Conservation (phyloP, 2,329 filamentous ascomycete species). For the Polychaeton citri region DNA sequence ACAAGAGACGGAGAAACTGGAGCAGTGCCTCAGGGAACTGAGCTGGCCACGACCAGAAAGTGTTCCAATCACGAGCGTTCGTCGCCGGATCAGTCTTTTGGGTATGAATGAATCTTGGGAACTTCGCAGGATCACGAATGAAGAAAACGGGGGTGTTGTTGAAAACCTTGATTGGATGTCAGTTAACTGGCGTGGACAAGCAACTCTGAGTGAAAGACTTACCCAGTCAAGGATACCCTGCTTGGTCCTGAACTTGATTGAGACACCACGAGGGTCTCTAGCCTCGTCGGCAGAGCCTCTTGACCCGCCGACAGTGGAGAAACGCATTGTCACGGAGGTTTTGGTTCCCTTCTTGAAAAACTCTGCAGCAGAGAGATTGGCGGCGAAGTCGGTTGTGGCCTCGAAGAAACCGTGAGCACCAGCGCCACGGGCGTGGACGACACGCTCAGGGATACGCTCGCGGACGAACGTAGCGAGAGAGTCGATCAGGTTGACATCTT, state of each 20-base stretch:
- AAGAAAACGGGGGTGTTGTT: conserved; percentile 21
- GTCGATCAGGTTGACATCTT: conserved; percentile 54
- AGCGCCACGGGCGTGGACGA: conserved; percentile 52
- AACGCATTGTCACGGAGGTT: conserved; percentile 57
- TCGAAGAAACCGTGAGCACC: conserved; percentile 43
- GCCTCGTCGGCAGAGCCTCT: conserved; percentile 51
- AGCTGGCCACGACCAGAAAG: conserved; percentile 29
- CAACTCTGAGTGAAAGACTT: no score
- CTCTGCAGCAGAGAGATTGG: conserved; percentile 31
- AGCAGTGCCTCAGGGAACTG: conserved; percentile 39
- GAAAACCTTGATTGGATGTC: conserved; percentile 3
- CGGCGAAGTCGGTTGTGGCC: conserved; percentile 34
- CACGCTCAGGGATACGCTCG: conserved; percentile 53
- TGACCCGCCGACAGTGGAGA: conserved; percentile 70
- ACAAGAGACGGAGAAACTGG: conserved; percentile 38
- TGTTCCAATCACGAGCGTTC: conserved; percentile 23
- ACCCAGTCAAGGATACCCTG: conserved; percentile 5
- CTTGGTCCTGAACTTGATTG: conserved; percentile 40
- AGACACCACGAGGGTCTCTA: background rate
- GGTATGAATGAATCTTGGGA: conserved; percentile 28
- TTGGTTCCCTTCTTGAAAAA: conserved; percentile 54
- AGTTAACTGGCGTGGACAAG: no score
- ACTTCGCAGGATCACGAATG: conserved; percentile 30
- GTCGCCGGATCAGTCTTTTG: conserved; percentile 24
- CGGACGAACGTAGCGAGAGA: conserved; percentile 56